Base-by-base conservation (phyloP, 2,329 filamentous ascomycete species). In the Kalaharituber pfeilii region DNA sequence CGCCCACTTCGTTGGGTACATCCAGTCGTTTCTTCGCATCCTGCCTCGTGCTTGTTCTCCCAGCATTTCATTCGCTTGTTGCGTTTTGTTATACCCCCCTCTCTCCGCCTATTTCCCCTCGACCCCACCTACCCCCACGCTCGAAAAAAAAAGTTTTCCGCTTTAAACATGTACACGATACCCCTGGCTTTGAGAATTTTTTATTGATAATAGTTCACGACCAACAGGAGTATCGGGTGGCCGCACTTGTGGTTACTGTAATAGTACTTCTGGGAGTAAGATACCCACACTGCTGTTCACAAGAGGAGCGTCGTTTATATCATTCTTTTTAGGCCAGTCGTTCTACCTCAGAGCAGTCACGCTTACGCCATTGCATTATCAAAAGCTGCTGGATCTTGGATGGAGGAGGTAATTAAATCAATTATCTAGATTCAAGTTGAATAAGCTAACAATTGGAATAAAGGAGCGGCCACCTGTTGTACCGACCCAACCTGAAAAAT, bases 401-500 rank as follows among this genome's bases (percentile, higher is more conserved):
- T 91, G 84, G 84, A 81, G 85, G 67, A 76, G 84, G 59, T 87
- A 80, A 33, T 47, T 11, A 18, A 22, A 47, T 15, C 26, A 39
- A 33, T 22, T 11, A 7, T 55, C 42, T 53, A 42, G 54, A 57
- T 52, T 50, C 20, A 47, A 47, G 39, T 49, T 51, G 26, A 52
- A 52, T 33, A 15, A 15, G 42, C 61, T 54, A 49, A 55, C 52
- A 50, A 56, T 57, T 44, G 47, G 47, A 54, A 49, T 57, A 25
- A 51, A 69, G 73, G 60, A 75, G 73, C 36, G 74, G 74, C 15
- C 78, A 70, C 26, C 71, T 86, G 7, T 71, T 91, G 50, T 91
- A 91, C 68, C 79, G 85, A 57, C 84, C 85, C 13, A 82, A 91
- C 67, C 80, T 86, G 63, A 75, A 76, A 56, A 74, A 80, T 54